Evolutionary conservation across 169 alveolate genomes (phyloP).

Genomic region (Blepharisma undulans): DNA sequence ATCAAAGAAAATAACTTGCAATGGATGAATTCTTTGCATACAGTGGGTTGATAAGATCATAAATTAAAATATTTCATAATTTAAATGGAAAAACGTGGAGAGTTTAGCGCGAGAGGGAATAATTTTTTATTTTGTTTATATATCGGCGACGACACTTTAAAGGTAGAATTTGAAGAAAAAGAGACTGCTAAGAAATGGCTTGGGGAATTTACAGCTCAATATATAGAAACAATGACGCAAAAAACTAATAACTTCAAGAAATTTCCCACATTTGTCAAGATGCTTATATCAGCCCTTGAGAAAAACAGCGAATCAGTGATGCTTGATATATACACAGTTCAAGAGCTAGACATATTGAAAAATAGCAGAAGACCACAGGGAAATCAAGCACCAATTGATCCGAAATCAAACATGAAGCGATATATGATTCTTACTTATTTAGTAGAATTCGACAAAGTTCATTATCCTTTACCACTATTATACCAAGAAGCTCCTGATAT

Average conservation of each 20-base stretch:
- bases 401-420: slow-evolving; percentile 43
- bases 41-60: too few relatives aligned
- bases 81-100: slow-evolving; percentile 28
- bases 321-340: slow-evolving; percentile 52
- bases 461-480: slow-evolving; percentile 71
- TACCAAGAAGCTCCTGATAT: slow-evolving; percentile 47
- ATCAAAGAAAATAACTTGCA: too few relatives aligned
- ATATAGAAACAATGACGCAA: slow-evolving; percentile 66
- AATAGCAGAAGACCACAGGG: neutral
- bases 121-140: slow-evolving; percentile 39
- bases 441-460: slow-evolving; percentile 71
- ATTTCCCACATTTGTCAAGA: slow-evolving; percentile 55
- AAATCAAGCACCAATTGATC: neutral
- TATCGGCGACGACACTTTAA: slow-evolving; percentile 38
- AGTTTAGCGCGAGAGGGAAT: slow-evolving; percentile 17
- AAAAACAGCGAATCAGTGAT: slow-evolving; percentile 43
- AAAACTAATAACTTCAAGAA: slow-evolving; percentile 66
- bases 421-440: slow-evolving; percentile 62
- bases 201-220: slow-evolving; percentile 52
- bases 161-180: slow-evolving; percentile 53
- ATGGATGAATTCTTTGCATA: too few relatives aligned
- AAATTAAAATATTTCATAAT: too few relatives aligned
- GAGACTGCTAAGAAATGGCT: slow-evolving; percentile 56
- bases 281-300: slow-evolving; percentile 57
- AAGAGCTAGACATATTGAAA: slow-evolving; percentile 62